Base-by-base conservation (phyloP, 176 grass and related monocot genomes). In the Musa beccarii region DNA sequence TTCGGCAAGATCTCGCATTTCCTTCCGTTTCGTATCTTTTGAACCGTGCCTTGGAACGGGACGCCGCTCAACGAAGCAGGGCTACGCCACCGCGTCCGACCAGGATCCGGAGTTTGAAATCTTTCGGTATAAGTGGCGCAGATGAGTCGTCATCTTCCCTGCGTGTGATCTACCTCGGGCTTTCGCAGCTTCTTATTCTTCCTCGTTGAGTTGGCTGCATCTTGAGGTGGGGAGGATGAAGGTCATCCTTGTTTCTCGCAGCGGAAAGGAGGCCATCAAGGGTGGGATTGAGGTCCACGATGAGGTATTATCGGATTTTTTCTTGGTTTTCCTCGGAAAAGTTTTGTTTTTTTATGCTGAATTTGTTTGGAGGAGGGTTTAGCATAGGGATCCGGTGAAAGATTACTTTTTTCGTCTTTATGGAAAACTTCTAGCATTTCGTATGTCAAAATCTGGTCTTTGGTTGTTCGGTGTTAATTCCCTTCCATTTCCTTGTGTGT, bases 231-330 rank as follows among this genome's bases (percentile, higher is more conserved):
- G 65, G 10, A 24, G 69, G 56, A 97, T 93, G 94, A 97, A 91
- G 90, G 88, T 91, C 10, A 53, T 53, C 9, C 79, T 98, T 11
- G 88, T 89, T 76, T 89, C 90, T 64, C 90, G 90, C 21, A 93
- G 82, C 63, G 90, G 88, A 54, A 82, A 84, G 71, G 94, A 98
- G 88, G 53, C 91, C 52, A 80, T 98, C 90, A 93, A 79, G 86
- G 90, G 90, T 43, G 90, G 94, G 65, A 67, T 98, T 79, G 88
- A 98, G 64, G 82, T 98, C 84, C 51, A 65, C 54, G 94, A 91
- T 72, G 82, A 77, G 59, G 87, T 90, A 82, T 34, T 17, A 12
- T 29, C 49, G 16, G 49, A 17, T 51, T 11, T 23, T 22, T 16
- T 13, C 10, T 9, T 13, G 55, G 62, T 62, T 28, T 62, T 9